These are phyloP conservation scores for Begonia fuchsioides DNA, from an alignment of 306 rosid genomes.

Conservation along the genomic window DNA sequence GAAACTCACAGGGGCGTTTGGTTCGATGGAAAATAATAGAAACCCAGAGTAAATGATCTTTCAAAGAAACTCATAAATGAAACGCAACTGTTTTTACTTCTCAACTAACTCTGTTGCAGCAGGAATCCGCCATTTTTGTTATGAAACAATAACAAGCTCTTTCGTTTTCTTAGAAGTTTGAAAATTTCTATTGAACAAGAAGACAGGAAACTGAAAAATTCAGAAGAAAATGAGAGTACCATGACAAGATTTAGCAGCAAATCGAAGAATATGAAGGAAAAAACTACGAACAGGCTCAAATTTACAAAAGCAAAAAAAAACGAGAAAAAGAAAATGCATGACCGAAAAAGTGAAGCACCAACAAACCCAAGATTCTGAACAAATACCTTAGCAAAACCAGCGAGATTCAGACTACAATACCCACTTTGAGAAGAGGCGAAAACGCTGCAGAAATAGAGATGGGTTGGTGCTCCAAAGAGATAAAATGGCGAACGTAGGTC, in stretches of 20 bases:
- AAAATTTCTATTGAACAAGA: constrained; percentile 1
- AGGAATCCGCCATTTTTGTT: constrained; percentile 2
- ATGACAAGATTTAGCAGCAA: background rate
- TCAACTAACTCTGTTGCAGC: background rate
- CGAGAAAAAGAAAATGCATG: background rate
- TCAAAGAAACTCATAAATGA: constrained; percentile 2
- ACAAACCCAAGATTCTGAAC: background rate
- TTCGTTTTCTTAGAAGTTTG: background rate
- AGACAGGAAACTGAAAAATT: background rate
- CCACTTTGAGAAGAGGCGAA: background rate
- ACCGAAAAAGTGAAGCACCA: background rate
- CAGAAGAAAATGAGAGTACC: no score
- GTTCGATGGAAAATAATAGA: constrained; percentile 20
- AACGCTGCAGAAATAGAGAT: background rate
- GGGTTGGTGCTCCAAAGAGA: background rate
- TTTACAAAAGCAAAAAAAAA: background rate
- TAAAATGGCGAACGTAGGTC: constrained; percentile 1
- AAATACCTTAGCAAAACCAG: background rate
- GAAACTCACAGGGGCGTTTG: constrained; percentile 11
- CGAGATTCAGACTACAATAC: background rate
- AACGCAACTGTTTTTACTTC: background rate
- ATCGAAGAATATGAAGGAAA: background rate
- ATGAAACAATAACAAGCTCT: constrained; percentile 4
- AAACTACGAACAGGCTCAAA: no score
- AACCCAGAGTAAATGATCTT: constrained; percentile 2